Evolutionary conservation across 108 stramenopile genomes (phyloP).

Genomic region (Asterionellopsis glacialis): DNA sequence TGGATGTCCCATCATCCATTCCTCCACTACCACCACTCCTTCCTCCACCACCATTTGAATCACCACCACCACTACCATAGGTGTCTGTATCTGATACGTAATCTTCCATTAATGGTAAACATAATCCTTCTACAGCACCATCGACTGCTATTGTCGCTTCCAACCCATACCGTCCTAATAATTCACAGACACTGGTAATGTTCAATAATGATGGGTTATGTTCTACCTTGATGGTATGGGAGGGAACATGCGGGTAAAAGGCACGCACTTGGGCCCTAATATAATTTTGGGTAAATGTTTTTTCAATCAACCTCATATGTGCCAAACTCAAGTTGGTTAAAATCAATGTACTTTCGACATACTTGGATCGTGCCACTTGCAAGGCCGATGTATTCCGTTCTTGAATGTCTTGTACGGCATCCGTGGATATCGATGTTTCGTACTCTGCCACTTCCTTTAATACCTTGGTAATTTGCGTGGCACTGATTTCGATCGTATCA

Average conservation of each 20-base stretch:
- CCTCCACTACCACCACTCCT: background rate
- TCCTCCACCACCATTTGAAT: background rate
- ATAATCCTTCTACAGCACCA: slow-evolving; percentile 42
- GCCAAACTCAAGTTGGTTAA: slow-evolving; percentile 27
- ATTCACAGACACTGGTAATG: slow-evolving; percentile 22
- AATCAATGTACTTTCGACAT: slow-evolving; percentile 62
- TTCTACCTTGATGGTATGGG: slow-evolving; percentile 67
- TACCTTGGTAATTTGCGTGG: background rate
- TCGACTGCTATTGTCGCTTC: slow-evolving; percentile 43
- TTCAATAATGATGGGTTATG: slow-evolving; percentile 57
- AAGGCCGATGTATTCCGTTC: slow-evolving; percentile 11
- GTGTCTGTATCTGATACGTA: slow-evolving; percentile 1
- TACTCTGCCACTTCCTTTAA: slow-evolving; percentile 1
- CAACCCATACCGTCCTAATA: slow-evolving; percentile 21
- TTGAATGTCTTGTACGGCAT: slow-evolving; percentile 10
- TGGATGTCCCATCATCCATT: slow-evolving; percentile 11
- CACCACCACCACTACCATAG: background rate
- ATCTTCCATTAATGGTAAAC: slow-evolving; percentile 42
- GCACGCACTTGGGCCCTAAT: slow-evolving; percentile 52
- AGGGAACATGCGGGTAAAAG: slow-evolving; percentile 45
- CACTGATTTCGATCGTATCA: slow-evolving; percentile 10
- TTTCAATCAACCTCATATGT: slow-evolving; percentile 27
- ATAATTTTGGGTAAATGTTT: slow-evolving; percentile 44
- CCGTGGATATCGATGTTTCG: background rate
- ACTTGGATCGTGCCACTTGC: slow-evolving; percentile 34